Base-by-base conservation (phyloP, 2,329 filamentous ascomycete species). In the Cordyceps fumosorosea region DNA sequence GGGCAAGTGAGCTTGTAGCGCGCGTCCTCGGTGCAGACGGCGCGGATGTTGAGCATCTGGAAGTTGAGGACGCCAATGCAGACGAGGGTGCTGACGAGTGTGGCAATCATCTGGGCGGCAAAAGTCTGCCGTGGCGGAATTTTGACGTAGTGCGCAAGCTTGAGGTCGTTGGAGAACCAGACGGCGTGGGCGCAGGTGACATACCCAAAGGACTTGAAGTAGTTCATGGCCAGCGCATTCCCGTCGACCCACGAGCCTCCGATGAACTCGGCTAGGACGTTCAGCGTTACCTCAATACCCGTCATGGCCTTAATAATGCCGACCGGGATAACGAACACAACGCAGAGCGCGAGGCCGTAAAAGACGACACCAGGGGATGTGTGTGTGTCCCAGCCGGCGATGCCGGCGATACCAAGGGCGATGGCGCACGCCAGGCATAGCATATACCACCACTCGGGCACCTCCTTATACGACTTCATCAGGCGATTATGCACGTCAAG, bases 91-190 rank as follows among this genome's bases (percentile, higher is more conserved):
- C 79, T 81, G 22, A 83, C 71, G 22, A 85, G 73, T 2, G 82
- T 86, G 40, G 83, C 82, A 11, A 81, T 73, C 68, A 86, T 82
- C 70, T 87, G 84, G 1, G 83, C 83, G 24, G 76, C 72, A 66
- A 87, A 87, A 3, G 84, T 82, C 34, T 84, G 79, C 12, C 81
- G 79, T 0, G 84, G 84, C 5, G 84, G 83, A 20, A 87, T 84
- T 74, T 85, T 85, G 73, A 83, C 78, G 70, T 85, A 85, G 65
- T 81, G 79, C 10, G 78, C 79, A 16, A 81, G 76, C 69, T 81
- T 81, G 42, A 79, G 69, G 65, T 78, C 79, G 65, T 77, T 77
- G 63, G 74, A 77, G 68, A 83, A 83, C 69, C 75, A 75, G 24
- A 83, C 73, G n/a, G 80, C 79, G 64, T 82, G 79, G 0, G 79